Conservation (phyloP, 257 asterid genomes). For the Solanum boliviense region DNA sequence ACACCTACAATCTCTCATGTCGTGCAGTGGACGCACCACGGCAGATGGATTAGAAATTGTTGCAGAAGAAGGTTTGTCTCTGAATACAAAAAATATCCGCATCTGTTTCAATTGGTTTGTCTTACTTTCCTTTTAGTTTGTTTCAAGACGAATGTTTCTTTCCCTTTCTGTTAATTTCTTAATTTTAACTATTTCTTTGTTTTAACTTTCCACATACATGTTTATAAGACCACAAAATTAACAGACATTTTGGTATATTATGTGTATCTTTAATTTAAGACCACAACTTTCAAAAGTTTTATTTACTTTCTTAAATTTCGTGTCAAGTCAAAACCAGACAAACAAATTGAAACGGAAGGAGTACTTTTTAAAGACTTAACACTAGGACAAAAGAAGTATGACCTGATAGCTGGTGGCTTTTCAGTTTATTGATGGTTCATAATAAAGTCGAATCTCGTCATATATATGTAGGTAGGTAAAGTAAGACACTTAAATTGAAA, state of each 20-base stretch:
- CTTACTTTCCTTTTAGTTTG: not conserved
- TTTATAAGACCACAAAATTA: not conserved
- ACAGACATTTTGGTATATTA: not conserved
- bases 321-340: not conserved
- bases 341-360: not conserved
- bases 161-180: not conserved
- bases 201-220: not conserved
- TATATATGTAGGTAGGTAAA: not conserved
- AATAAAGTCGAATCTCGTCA: not conserved
- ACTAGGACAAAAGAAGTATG: not conserved
- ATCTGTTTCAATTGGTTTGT: not conserved
- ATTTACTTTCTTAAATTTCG: not conserved
- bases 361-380: not conserved
- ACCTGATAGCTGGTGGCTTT: not conserved
- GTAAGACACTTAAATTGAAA: not conserved
- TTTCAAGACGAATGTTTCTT: not conserved
- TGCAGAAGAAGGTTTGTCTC: conserved; percentile 74
- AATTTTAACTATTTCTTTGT: not conserved
- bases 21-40: conserved; percentile 36
- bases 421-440: not conserved
- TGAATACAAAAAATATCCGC: not conserved
- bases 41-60: conserved; percentile 71
- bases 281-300: not conserved
- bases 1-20: conserved; percentile 57
- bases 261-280: not conserved